phyloP scores from a whole-genome alignment of 768 basidiomycete species.

The Termitomyces sp. region DNA sequence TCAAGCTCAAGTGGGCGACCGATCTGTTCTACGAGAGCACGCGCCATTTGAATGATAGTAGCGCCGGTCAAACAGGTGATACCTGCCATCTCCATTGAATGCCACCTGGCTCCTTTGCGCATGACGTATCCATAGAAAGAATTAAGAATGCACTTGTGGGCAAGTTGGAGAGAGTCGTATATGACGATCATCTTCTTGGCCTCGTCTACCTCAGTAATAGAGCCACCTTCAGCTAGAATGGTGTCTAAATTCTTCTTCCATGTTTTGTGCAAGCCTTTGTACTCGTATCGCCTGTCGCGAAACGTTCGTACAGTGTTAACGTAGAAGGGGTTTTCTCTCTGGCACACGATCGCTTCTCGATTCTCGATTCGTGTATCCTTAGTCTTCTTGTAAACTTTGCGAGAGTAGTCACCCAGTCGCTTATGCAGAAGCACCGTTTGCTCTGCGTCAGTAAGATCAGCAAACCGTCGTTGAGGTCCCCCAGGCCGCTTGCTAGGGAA shows the following conservation, averaged over 20 bases:
- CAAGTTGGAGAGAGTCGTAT: constrained; percentile 97
- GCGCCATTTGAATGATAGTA: constrained; percentile 97
- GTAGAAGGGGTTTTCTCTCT: constrained; percentile 97
- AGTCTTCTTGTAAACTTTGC: constrained; percentile 97
- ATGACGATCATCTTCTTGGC: constrained; percentile 99
- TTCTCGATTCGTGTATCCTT: constrained; percentile 96
- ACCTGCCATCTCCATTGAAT: constrained; percentile 99
- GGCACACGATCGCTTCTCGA: constrained; percentile 93
- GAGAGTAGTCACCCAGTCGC: constrained; percentile 95
- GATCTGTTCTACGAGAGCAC: constrained; percentile 95
- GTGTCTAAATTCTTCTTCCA: constrained; percentile 98
- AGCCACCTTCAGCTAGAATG: constrained; percentile 57
- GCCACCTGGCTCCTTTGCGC: constrained; percentile 99
- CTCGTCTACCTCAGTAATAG: constrained; percentile 87
- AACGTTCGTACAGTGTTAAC: constrained; percentile 97
- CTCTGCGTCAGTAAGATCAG: constrained; percentile 78
- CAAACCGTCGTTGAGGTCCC: constrained; percentile 72
- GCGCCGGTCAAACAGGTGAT: constrained; percentile 98
- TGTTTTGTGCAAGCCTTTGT: constrained; percentile 96
- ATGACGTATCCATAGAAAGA: constrained; percentile 99
- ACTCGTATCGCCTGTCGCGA: constrained; percentile 96
- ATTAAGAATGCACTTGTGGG: constrained; percentile 99
- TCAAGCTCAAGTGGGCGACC: constrained; percentile 96
- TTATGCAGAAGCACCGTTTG: constrained; percentile 93
- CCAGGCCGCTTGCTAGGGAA: constrained; percentile 82